Base-by-base conservation (phyloP, 2,329 filamentous ascomycete species). In the Polychaeton citri region DNA sequence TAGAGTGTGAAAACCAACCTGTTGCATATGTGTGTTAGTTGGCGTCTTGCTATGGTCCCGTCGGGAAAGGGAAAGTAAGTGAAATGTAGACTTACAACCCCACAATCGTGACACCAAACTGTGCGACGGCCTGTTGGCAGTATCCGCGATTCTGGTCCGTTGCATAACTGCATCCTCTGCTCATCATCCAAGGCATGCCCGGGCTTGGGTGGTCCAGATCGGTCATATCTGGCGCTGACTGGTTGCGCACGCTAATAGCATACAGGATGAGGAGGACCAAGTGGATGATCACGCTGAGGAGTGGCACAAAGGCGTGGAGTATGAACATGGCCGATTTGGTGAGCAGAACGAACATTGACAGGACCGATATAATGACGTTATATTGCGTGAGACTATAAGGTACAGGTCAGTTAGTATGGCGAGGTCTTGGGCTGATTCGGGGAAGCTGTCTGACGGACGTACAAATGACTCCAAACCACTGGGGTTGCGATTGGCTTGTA, bases 291-390 rank as follows among this genome's bases (percentile, higher is more conserved):
- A 74, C 55, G 40, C 72, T 74, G 38, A 86, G 40, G 40, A 82
- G 53, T 5, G 82, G 82, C 45, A 68, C 74, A 67, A 76, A 84
- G 49, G 78, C 62, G 54, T 79, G 74, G 68, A 86, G 74, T 50
- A 83, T 74, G 60, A 72, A 77, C 50, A 72, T 67, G 42, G 80
- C 72, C 43, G 72, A 66, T 64, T 85, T 86, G 55, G 69, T 65
- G 31, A 87, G 69, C 42, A 84, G 70, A 54, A 85, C 68, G 64
- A 88, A 88, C 55, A 82, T 78, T 39, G 75, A 77, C 36, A 85
- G 65, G 45, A 88, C 71, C 24, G 80, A 79, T 46, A 86, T 79
- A 52, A 79, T 78, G 46, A 86, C 74, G 51, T 87, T 85, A 62
- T 73, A 84, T 47, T 79, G 67, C 33, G 81, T 85, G 43, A 84